Evolutionary conservation across 371 early-diverging fungal species (phyloP), one percentile per base, ranked within the genome.

Genomic region (Apophysomyces elegans): DNA sequence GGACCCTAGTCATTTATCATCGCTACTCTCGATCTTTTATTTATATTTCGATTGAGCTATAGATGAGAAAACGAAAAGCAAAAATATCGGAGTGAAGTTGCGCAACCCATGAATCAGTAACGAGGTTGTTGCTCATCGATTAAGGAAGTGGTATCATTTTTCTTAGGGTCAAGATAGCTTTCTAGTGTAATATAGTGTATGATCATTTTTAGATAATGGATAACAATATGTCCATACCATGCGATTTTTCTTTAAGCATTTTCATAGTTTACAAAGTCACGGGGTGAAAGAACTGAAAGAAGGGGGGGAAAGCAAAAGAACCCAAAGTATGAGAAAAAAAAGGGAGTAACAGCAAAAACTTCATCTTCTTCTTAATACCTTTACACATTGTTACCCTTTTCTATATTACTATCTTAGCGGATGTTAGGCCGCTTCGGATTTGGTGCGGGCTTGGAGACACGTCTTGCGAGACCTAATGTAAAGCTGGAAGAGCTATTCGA

Each of bases 401-500:
- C 35, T 44, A 26, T 37, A 11, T 56, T 8, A 11, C 4, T 54
- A 26, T 41, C 37, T 41, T 32, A 41, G 39, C 43, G 57, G 46
- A 71, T 66, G 71, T 61, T 71, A 36, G 46, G 62, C 46, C 45
- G 62, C 32, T 62, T 62, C 37, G 66, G 70, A 16, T 44, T 62
- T 36, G 37, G 59, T 54, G 32, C 62, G 18, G 62, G 56, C 5
- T 41, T 70, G 8, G 70, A 70, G 37, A 43, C 38, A 4, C 26
- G 26, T 14, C 59, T 70, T 37, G 58, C 65, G 26, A 70, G 65
- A 58, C 66, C 70, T 13, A 58, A 61, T 37, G 47, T 65, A 11
- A 70, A 62, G 43, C 57, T 70, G 4, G 62, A 65, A 35, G 70
- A 70, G 14, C 26, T 70, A 37, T 54, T 65, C 26, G 66, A 70